phyloP scores from a whole-genome alignment of 345 rosid genomes.

The Euclidium syriacum region DNA sequence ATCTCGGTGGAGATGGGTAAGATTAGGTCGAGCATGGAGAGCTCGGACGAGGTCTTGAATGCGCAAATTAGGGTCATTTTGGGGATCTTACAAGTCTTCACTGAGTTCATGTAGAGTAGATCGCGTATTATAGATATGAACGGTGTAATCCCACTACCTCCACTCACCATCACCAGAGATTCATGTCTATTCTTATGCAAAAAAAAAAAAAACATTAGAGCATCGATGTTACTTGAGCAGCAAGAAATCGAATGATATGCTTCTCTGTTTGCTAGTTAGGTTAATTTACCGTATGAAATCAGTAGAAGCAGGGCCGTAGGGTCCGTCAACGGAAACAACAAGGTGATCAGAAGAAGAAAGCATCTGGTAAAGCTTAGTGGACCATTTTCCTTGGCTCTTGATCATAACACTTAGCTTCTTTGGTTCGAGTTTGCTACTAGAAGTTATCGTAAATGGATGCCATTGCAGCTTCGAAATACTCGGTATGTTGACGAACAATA shows the following conservation, averaged over 20 bases:
- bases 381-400: conserved; percentile 63
- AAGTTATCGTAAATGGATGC: conserved; percentile 84
- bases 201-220: not conserved
- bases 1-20: conserved; percentile 31
- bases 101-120: conserved; percentile 30
- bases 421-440: conserved; percentile 47
- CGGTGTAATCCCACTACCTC: conserved; percentile 68
- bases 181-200: conserved; percentile 41
- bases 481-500: conserved; percentile 62
- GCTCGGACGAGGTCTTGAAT: conserved; percentile 46
- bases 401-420: conserved; percentile 48
- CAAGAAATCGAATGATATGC: no score
- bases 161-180: conserved; percentile 53
- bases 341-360: conserved; percentile 31
- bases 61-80: no score
- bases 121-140: conserved; percentile 55
- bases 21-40: conserved; percentile 52
- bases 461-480: conserved; percentile 61
- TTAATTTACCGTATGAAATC: conserved; percentile 45
- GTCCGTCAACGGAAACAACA: conserved; percentile 58
- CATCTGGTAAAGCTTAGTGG: conserved; percentile 48
- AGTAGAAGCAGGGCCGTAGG: conserved; percentile 65
- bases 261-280: no score
- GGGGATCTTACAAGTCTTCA: conserved; percentile 26
- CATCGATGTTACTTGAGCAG: no score